Evolutionary conservation across 2,329 filamentous ascomycete genomes (phyloP).

Genomic region (Sphaerostilbella broomeana): DNA sequence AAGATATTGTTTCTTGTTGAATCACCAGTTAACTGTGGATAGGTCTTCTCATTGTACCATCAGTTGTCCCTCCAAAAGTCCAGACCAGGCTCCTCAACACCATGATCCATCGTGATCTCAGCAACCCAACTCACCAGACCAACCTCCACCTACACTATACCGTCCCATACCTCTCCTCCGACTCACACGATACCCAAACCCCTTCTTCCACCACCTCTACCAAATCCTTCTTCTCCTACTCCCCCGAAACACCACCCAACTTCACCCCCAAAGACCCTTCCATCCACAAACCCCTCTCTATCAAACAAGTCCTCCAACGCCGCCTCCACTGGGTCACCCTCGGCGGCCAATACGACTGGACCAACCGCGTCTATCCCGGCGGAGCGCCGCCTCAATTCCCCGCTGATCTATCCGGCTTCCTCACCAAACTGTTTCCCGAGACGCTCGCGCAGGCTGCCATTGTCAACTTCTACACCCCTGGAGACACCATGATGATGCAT

Average conservation of each 20-base stretch:
- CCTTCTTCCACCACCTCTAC: conserved; percentile 43
- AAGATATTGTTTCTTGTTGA: too few species aligned
- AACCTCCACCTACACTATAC: conserved; percentile 84
- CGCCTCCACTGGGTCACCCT: conserved; percentile 91
- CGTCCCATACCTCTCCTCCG: conserved; percentile 49
- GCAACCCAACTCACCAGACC: conserved; percentile 67
- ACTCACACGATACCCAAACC: conserved; percentile 16
- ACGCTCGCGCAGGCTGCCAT: conserved; percentile 85
- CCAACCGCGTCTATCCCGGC: conserved; percentile 70
- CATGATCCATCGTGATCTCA: conserved; percentile 71
- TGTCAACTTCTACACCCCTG: conserved; percentile 84
- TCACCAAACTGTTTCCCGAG: conserved; percentile 65
- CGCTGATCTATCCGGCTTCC: conserved; percentile 58
- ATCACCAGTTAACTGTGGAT: too few species aligned
- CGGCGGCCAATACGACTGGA: conserved; percentile 96
- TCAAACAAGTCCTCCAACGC: conserved; percentile 64
- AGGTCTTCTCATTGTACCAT: conserved; percentile 77
- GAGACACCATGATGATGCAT: conserved; percentile 87
- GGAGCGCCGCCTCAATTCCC: conserved; percentile 67
- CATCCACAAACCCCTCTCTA: conserved; percentile 67
- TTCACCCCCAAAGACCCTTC: conserved; percentile 62
- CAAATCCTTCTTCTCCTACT: conserved; percentile 49
- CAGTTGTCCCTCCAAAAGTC: conserved; percentile 60
- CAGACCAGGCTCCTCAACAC: conserved; percentile 66
- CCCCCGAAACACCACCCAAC: conserved; percentile 44